Evolutionary conservation across 108 stramenopile species (phyloP).

Genomic region (Cyclostephanos tholiformis): DNA sequence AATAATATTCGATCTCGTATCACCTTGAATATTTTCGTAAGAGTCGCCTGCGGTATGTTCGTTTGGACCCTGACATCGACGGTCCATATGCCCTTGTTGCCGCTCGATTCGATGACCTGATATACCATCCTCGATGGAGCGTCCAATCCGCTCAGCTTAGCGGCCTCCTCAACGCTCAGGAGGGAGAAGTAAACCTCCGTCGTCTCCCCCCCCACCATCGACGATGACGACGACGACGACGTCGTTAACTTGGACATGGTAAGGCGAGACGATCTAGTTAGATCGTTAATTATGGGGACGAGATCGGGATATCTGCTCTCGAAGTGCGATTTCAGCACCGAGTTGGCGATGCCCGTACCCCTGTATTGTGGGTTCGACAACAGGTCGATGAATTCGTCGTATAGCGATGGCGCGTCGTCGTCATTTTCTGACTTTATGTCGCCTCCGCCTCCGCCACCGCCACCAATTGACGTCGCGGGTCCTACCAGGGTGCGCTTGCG

Average conservation of each 20-base stretch:
- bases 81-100: slow-evolving; percentile 97
- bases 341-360: slow-evolving; percentile 66
- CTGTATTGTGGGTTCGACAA: slow-evolving; percentile 53
- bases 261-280: slow-evolving; percentile 65
- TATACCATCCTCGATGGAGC: slow-evolving; percentile 84
- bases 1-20: no score
- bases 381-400: slow-evolving; percentile 66
- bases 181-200: slow-evolving; percentile 75
- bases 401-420: slow-evolving; percentile 29
- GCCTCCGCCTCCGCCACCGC: neutral
- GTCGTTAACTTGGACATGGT: slow-evolving; percentile 64
- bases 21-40: slow-evolving; percentile 94
- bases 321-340: slow-evolving; percentile 68
- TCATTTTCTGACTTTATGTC: neutral
- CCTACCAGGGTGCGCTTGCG: slow-evolving; percentile 7
- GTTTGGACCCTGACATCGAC: slow-evolving; percentile 92
- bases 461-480: neutral
- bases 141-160: slow-evolving; percentile 82
- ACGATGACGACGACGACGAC: neutral
- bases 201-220: slow-evolving; percentile 17
- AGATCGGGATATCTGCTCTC: slow-evolving; percentile 52
- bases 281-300: slow-evolving; percentile 77
- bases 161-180: slow-evolving; percentile 64
- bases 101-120: slow-evolving; percentile 90
- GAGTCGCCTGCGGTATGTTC: slow-evolving; percentile 86